A percentile compares a stretch with the other conserved stretches of the same genome.
Conservation (phyloP, 225 moss, liverwort and hornwort genomes). For the Sphagnum contortum region DNA sequence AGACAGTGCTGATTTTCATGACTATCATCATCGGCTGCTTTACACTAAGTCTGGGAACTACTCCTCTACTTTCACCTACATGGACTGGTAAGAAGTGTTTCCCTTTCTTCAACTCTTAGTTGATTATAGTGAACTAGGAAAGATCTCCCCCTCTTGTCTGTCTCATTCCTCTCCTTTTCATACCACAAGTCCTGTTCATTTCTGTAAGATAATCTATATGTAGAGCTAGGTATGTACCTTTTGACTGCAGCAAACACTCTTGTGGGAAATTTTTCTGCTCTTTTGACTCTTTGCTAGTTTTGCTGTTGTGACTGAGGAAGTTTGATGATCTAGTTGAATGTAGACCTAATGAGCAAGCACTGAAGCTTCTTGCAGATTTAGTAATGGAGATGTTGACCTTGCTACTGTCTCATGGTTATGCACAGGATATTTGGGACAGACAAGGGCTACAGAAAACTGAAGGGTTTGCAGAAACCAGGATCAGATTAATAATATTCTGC, state of each 20-base stretch:
- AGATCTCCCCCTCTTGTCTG: background rate
- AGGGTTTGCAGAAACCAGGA: conserved; percentile 38
- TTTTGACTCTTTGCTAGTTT: background rate
- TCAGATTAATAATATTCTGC: conserved; percentile 31
- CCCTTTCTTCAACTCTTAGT: background rate
- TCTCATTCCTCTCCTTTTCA: too few relatives aligned
- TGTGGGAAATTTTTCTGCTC: background rate
- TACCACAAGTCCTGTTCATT: too few relatives aligned
- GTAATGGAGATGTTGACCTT: background rate
- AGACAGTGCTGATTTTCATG: conserved; percentile 93
- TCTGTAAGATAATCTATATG: too few relatives aligned
- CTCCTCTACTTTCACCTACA: conserved; percentile 96
- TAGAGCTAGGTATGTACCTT: background rate
- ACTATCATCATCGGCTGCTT: conserved; percentile 94
- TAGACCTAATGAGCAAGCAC: background rate
- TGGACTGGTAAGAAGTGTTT: conserved; percentile 65
- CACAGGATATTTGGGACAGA: conserved; percentile 54
- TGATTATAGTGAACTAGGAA: background rate
- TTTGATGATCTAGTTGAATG: too few relatives aligned
- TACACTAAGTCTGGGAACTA: conserved; percentile 98
- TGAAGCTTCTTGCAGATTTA: background rate
- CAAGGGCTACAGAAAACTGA: conserved; percentile 52
- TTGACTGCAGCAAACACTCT: background rate
- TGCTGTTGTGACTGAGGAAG: too few relatives aligned
- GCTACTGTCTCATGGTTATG: background rate